phyloP scores from a whole-genome alignment of 352 stramenopile genomes.

The Phytopythium helicoides region DNA sequence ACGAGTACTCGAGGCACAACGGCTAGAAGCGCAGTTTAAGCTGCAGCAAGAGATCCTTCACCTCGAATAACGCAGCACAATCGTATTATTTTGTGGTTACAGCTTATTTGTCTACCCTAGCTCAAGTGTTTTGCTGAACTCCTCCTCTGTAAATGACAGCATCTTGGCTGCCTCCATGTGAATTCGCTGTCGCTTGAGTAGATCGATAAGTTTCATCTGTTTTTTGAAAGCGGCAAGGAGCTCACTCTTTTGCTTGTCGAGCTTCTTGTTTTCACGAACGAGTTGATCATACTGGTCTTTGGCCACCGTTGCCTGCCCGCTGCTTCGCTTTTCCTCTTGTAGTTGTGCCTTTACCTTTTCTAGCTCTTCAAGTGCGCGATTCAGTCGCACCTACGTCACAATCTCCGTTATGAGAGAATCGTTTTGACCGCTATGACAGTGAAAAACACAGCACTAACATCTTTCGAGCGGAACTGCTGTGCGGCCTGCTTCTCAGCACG shows the following conservation, averaged over 20 bases:
- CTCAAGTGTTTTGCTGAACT: constrained; percentile 79
- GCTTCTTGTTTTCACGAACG: constrained; percentile 63
- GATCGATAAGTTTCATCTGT: constrained; percentile 86
- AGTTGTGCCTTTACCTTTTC: constrained; percentile 70
- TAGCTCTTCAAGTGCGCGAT: constrained; percentile 72
- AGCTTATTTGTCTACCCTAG: constrained; percentile 26
- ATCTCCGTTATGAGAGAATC: too few species aligned
- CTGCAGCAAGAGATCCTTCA: constrained; percentile 67
- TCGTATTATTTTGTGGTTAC: background rate
- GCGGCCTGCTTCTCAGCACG: constrained; percentile 59
- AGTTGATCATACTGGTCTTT: constrained; percentile 61
- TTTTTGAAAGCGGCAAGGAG: constrained; percentile 79
- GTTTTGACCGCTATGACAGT: too few species aligned
- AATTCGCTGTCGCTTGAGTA: constrained; percentile 82
- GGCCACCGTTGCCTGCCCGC: constrained; percentile 42
- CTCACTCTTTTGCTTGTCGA: constrained; percentile 85
- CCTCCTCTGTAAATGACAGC: constrained; percentile 82
- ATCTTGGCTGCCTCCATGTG: constrained; percentile 88
- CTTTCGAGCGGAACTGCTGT: constrained; percentile 75
- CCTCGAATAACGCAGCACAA: constrained; percentile 24
- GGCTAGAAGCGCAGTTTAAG: constrained; percentile 61
- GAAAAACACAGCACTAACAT: too few species aligned
- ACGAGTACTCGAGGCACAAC: constrained; percentile 71
- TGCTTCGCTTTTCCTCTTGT: constrained; percentile 47
- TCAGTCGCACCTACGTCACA: constrained; percentile 53